Evolutionary conservation across 768 basidiomycete genomes (phyloP).

Genomic region (Boletus huronensis): DNA sequence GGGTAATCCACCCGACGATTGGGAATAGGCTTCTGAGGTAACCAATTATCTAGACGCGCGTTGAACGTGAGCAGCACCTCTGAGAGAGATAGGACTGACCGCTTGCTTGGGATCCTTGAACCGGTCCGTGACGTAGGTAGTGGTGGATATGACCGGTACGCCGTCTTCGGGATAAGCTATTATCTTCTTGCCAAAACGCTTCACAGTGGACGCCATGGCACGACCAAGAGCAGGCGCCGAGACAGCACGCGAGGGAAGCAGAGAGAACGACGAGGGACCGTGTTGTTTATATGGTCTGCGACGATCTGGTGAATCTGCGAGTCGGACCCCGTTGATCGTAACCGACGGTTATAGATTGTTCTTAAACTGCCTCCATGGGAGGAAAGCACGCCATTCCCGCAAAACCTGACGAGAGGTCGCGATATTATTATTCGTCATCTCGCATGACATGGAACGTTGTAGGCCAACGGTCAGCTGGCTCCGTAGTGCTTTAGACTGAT

Average conservation of each 20-base stretch:
- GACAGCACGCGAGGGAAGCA: not conserved
- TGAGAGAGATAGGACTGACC: slow-evolving; percentile 32
- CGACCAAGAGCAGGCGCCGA: not conserved
- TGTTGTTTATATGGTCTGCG: not conserved
- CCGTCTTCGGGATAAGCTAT: slow-evolving; percentile 58
- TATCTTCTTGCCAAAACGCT: slow-evolving; percentile 52
- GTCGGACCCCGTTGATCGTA: not conserved
- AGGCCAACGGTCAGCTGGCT: not conserved
- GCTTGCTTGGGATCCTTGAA: slow-evolving; percentile 44
- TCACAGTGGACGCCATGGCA: slow-evolving; percentile 40
- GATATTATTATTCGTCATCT: not conserved
- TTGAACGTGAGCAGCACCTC: not conserved
- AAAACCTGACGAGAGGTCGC: not conserved
- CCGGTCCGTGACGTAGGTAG: slow-evolving; percentile 47
- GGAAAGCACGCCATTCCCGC: slow-evolving; percentile 18
- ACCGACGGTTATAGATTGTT: not conserved
- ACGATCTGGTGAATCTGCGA: not conserved
- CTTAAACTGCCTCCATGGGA: slow-evolving; percentile 13
- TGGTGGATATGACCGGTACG: slow-evolving; percentile 57
- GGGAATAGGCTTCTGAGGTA: slow-evolving; percentile 82
- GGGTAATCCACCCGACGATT: slow-evolving; percentile 76
- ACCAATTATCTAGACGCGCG: slow-evolving; percentile 42
- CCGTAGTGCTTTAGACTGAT: not conserved
- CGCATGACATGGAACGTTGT: not conserved
- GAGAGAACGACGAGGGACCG: not conserved